Percentiles rank a stretch among this genome's conserved stretches.
Conservation (phyloP, 2,329 filamentous ascomycete species). For the Venturia pyrina region DNA sequence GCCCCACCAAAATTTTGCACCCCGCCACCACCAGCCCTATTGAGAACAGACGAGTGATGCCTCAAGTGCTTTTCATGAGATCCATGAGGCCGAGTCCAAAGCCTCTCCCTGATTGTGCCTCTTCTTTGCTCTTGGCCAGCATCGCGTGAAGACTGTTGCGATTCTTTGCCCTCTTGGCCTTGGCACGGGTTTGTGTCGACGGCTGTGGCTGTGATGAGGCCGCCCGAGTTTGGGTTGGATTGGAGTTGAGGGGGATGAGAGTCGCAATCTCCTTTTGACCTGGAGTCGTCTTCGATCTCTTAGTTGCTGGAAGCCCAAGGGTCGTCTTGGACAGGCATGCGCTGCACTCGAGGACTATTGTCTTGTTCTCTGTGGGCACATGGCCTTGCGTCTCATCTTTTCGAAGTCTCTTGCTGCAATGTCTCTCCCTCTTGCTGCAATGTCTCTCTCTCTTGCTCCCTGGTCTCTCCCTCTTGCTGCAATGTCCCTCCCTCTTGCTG, state of each 20-base stretch:
- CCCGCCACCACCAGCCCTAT: too few relatives aligned
- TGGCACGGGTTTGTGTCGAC: not conserved
- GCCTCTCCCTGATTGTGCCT: constrained; percentile 26
- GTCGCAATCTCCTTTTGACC: too few relatives aligned
- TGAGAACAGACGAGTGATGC: not conserved
- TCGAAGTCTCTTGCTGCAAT: constrained; percentile 15
- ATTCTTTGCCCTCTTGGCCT: constrained; percentile 44
- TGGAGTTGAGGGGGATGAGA: too few relatives aligned
- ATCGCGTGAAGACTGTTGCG: constrained; percentile 46
- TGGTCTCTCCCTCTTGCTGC: constrained; percentile 15
- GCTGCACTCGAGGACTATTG: not conserved
- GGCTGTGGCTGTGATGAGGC: not conserved
- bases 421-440: too few relatives aligned
- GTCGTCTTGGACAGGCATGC: constrained; percentile 2
- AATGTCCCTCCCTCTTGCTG: constrained; percentile 16
- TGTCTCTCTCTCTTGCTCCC: constrained; percentile 17
- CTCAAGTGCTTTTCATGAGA: constrained; percentile 36
- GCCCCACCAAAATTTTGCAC: too few relatives aligned
- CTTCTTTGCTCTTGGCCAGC: constrained; percentile 35
- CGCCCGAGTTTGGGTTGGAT: not conserved
- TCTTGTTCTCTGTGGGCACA: constrained; percentile 3
- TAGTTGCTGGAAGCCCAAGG: not conserved
- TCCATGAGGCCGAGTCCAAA: constrained; percentile 42
- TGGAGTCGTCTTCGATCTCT: not conserved
- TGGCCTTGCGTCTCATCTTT: constrained; percentile 21